Evolutionary conservation across 1,284 basidiomycete genomes (phyloP), one percentile per base, ranked within the genome.

Genomic region (Trichosporon asahii): DNA sequence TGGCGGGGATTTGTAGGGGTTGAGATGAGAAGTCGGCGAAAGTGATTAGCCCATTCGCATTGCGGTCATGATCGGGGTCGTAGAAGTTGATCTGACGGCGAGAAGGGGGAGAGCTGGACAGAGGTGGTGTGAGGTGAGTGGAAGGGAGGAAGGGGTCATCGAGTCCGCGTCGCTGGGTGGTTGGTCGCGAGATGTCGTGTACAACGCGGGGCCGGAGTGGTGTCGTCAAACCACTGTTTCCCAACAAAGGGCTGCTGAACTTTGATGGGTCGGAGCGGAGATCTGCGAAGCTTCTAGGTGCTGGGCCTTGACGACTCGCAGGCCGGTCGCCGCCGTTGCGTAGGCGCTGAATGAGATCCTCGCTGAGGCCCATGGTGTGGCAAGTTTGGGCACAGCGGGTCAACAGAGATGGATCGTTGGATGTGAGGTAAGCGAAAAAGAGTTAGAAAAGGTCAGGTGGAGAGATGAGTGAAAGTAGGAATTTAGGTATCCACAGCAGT

Each of bases 251-350:
- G 49, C 49, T 53, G 12, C 23, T n/a, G 27, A 31, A 4, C 11
- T 18, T 12, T 5, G 27, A 9, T 18, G 14, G 57, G 7, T 31
- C 57, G 57, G 33, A 31, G 15, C 29, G 27, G 29, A 31, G 8
- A 5, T 31, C 57, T 1, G 6, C 33, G 27, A n/a, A n/a, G n/a
- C 15, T 31, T 11, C 14, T 31, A 3, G 8, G 27, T 2, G 29
- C 57, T 18, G 15, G 29, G 15, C 8, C 27, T 31, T 31, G 57
- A 14, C 27, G 57, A 33, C 57, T 61, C 3, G 57, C 29, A n/a
- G 57, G 57, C 27, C 57, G 27, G 29, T 61, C 57, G 29, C 57
- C 57, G 14, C 57, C 57, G 29, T 33, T 61, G 57, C 57, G 57
- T 18, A 61, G 57, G 29, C 57, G 57, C 27, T 61, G 29, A 18